phyloP scores from a whole-genome alignment of 805 yeast species.

The Candida ponderosae region DNA sequence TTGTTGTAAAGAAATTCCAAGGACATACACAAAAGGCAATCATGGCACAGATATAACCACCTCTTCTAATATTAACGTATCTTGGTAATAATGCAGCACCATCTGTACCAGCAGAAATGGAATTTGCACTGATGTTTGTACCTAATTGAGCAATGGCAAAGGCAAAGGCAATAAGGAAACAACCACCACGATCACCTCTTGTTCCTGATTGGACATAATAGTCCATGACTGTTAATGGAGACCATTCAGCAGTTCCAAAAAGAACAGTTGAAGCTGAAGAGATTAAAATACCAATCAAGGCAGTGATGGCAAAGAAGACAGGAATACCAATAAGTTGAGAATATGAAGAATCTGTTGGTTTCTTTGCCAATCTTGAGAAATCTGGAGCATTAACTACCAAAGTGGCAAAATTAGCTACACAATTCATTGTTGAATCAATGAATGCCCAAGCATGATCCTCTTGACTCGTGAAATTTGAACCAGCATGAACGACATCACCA shows the following conservation, averaged over 20 bases:
- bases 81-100: constrained; percentile 59
- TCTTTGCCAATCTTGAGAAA: constrained; percentile 74
- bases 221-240: constrained; percentile 70
- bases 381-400: constrained; percentile 84
- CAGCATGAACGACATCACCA: constrained; percentile 65
- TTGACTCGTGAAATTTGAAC: too few relatives aligned
- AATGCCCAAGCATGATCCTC: constrained; percentile 76
- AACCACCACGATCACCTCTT: constrained; percentile 69
- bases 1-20: constrained; percentile 66
- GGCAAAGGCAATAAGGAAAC: constrained; percentile 61
- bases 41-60: constrained; percentile 69
- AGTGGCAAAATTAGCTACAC: constrained; percentile 84
- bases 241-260: constrained; percentile 72
- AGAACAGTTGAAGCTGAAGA: constrained; percentile 67
- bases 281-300: constrained; percentile 78
- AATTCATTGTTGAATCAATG: constrained; percentile 67
- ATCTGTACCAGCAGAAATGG: constrained; percentile 67
- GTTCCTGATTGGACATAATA: constrained; percentile 49
- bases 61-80: constrained; percentile 68
- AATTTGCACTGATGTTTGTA: constrained; percentile 68
- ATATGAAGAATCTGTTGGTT: constrained; percentile 39
- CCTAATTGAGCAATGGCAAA: constrained; percentile 75
- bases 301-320: constrained; percentile 67
- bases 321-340: constrained; percentile 67
- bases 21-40: constrained; percentile 71